phyloP scores from a whole-genome alignment of 1,139 yeast species.

The Spathaspora jeffriesii region DNA sequence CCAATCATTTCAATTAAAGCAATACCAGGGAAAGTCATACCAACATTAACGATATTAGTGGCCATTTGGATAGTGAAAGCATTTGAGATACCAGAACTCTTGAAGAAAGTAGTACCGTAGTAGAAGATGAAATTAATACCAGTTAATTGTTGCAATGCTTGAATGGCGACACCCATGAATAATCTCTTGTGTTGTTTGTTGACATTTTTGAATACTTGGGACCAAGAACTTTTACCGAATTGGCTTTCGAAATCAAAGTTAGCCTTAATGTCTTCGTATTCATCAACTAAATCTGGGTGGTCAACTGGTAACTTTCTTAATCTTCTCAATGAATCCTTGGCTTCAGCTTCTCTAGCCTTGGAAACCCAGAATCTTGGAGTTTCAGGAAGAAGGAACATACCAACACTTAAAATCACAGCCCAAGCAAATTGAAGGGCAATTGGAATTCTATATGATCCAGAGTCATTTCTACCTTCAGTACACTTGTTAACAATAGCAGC shows the following conservation, averaged over 20 bases:
- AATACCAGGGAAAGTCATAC: constrained; percentile 38
- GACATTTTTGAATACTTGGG: constrained; percentile 29
- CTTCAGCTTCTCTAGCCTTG: constrained; percentile 54
- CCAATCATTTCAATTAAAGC: constrained; percentile 36
- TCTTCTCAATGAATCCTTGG: constrained; percentile 38
- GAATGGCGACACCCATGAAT: constrained; percentile 32
- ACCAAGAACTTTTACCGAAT: constrained; percentile 34
- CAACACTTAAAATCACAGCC: constrained; percentile 45
- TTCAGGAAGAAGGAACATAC: constrained; percentile 69
- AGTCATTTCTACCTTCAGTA: constrained; percentile 46
- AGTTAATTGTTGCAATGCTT: constrained; percentile 68
- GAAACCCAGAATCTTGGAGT: constrained; percentile 74
- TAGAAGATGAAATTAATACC: constrained; percentile 75
- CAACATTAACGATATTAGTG: constrained; percentile 40
- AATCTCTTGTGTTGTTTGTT: constrained; percentile 39
- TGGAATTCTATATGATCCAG: constrained; percentile 68
- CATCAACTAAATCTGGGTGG: constrained; percentile 41
- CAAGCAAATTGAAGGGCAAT: constrained; percentile 52
- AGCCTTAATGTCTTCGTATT: constrained; percentile 39
- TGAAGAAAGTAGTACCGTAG: constrained; percentile 68
- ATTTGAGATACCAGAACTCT: constrained; percentile 52
- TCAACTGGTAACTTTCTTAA: constrained; percentile 38
- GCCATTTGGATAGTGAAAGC: constrained; percentile 36
- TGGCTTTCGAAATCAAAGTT: constrained; percentile 34
- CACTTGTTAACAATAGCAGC: constrained; percentile 68